These are phyloP conservation scores for Termitomyces sp. DNA, from an alignment of 768 basidiomycete species.

Conservation along the genomic window DNA sequence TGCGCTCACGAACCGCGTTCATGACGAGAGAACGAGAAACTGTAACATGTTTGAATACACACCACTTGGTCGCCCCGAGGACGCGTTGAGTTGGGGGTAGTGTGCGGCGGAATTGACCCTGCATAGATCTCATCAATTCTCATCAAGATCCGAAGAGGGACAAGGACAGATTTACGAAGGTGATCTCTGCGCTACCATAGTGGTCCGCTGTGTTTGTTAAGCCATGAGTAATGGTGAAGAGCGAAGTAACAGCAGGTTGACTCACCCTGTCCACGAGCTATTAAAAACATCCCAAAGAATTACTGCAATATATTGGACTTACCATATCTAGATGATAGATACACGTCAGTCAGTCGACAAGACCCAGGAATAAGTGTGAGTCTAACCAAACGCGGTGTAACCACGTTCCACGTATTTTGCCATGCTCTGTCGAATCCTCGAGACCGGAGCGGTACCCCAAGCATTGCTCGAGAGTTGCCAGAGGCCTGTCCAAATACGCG, in stretches of 20 bases:
- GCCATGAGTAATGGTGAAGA: not conserved
- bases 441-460: slow-evolving; percentile 71
- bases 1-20: slow-evolving; percentile 62
- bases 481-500: slow-evolving; percentile 72
- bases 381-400: slow-evolving; percentile 59
- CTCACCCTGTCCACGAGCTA: slow-evolving; percentile 10
- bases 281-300: not conserved
- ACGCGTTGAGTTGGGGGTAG: slow-evolving; percentile 36
- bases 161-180: slow-evolving; percentile 51
- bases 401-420: slow-evolving; percentile 53
- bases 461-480: slow-evolving; percentile 87
- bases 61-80: slow-evolving; percentile 84
- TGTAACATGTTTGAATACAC: slow-evolving; percentile 56
- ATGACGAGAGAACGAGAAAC: slow-evolving; percentile 54
- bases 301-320: slow-evolving; percentile 16
- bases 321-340: slow-evolving; percentile 47
- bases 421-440: slow-evolving; percentile 67
- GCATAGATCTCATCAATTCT: slow-evolving; percentile 8
- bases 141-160: slow-evolving; percentile 3
- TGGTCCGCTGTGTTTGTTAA: slow-evolving; percentile 59
- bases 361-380: not conserved
- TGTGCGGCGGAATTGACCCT: slow-evolving; percentile 67
- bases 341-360: not conserved
- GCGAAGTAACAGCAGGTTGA: not conserved
- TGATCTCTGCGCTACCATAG: slow-evolving; percentile 78